Base-by-base conservation (phyloP, 768 basidiomycete species). In the Lanmaoa pseudosensibilis region DNA sequence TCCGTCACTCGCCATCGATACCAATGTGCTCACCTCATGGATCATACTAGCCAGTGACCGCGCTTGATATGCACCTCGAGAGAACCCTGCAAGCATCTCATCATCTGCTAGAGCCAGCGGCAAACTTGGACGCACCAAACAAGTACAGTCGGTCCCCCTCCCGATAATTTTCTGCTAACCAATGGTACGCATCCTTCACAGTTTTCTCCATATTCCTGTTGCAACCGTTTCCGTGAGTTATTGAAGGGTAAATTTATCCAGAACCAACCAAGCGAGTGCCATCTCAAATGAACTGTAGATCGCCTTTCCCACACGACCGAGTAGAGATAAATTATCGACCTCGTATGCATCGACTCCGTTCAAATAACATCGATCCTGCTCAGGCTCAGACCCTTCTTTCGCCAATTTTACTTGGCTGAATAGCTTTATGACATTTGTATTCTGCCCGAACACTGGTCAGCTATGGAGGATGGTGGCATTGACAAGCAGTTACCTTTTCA, bases 1-100 rank as follows among this genome's bases (percentile, higher is more conserved):
- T n/a, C 36, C 30, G 30, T 30, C 30, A 30, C 4, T 30, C 30
- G 30, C 30, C 2, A 44, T 44, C 18, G 8, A n/a, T 4, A 36
- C 9, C 5, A 32, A 6, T 1, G 4, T 16, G 9, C 34, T 37
- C n/a, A 71, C 77, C 50, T 61, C 68, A 2, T 73, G 50, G 2
- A 78, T 76, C 73, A 78, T 74, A 5, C 61, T 70, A 1, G 76
- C 73, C 5, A 78, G 52, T 0, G 57, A 61, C 4, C 77, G 74
- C 1, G 68, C 74, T 68, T 77, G 76, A 56, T 75, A 78, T 6
- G 75, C 77, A 0, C 77, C 77, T 13, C 77, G 72, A 33, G 77
- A 78, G 45, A 78, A 78, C 2, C 77, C 77, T 77, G 38, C 1
- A 37, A 51, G 2, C 0, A 27, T 25, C n/a, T 37, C 32, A 25